Evolutionary conservation across 2,329 filamentous ascomycete species (phyloP).

Genomic region (Diaporthe sp.): DNA sequence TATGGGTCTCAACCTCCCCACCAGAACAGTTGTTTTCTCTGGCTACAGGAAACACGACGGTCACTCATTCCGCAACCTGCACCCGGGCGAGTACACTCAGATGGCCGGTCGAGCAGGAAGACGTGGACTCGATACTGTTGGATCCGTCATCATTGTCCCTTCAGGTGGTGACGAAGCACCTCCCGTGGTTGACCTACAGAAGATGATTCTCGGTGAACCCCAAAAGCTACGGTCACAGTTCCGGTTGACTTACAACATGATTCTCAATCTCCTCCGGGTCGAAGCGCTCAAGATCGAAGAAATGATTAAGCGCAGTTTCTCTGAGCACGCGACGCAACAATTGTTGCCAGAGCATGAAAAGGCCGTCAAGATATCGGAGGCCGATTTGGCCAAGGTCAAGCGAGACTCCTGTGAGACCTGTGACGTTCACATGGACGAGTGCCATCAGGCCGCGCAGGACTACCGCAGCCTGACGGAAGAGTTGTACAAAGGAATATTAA

Average conservation of each 20-base stretch:
- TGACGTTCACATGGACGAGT: constrained; percentile 82
- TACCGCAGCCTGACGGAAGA: constrained; percentile 85
- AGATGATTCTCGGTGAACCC: constrained; percentile 96
- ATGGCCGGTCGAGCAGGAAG: constrained; percentile 97
- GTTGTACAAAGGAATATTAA: constrained; percentile 80
- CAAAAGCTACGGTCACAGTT: constrained; percentile 97
- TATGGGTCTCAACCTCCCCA: constrained; percentile 97
- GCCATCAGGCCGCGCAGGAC: constrained; percentile 85
- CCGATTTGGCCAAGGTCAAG: constrained; percentile 90
- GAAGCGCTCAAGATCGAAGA: constrained; percentile 99
- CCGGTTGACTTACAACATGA: constrained; percentile 99
- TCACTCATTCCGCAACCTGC: constrained; percentile 87
- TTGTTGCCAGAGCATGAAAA: constrained; percentile 95
- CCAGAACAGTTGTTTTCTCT: constrained; percentile 96
- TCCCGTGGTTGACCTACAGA: constrained; percentile 83
- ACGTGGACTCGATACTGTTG: constrained; percentile 91
- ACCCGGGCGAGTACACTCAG: constrained; percentile 97
- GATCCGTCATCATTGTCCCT: constrained; percentile 93
- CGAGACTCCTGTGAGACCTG: constrained; percentile 87
- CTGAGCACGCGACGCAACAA: constrained; percentile 96
- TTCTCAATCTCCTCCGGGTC: constrained; percentile 92
- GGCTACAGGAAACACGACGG: constrained; percentile 98
- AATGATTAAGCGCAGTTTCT: constrained; percentile 99
- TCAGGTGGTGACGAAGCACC: constrained; percentile 89
- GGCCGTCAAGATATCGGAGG: constrained; percentile 91